Base-by-base conservation (phyloP, 192 early-diverging fungal species). In the Coemansia sp. region DNA sequence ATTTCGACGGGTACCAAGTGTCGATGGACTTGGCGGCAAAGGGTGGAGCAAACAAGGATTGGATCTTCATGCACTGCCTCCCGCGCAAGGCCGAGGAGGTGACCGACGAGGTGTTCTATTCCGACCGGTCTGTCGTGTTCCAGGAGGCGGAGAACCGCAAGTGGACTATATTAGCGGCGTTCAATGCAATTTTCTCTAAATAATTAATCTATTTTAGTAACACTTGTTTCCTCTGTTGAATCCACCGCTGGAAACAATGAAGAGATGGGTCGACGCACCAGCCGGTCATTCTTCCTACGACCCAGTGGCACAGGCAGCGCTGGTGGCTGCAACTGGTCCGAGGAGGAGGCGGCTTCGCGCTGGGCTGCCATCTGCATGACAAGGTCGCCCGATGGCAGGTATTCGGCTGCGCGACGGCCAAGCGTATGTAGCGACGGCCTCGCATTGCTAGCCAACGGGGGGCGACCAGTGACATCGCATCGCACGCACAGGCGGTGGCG, bases 111-210 rank as follows among this genome's bases (percentile, higher is more conserved):
- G 92, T 99, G 31, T 97, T 98, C 72, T 94, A 94, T 62, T 90
- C 90, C 20, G 83, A 88, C 25, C 89, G 91, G 57, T 99, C 97
- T 6, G 81, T 97, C 16, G 95, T 98, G 26, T 99, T 94, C 85
- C 90, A 88, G 60, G 96, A 99, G 73, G 97, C 96, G 7, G 96
- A 99, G 79, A 98, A 99, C 86, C 88, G 97, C 73, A 99, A 99
- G 75, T 97, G 95, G 89, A 97, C 97, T 6, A 96, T 95, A 63
- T 77, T 99, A 65, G 90, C 95, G 2, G 91, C 93, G 11, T 85
- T 93, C 59, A 84, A 90, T 57, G 79, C 86, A 3, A 73, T 90
- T 39, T 63, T 93, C 18, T n/a, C 61, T 26, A 80, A 34, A 3
- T 26, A 59, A 69, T n/a, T 41, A 41, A 23, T 28, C 85, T 88